A percentile compares a stretch with the other conserved stretches of the same genome.
These are phyloP conservation scores for Globisporangium spinosum DNA, from an alignment of 352 stramenopile genomes.

Conservation along the genomic window DNA sequence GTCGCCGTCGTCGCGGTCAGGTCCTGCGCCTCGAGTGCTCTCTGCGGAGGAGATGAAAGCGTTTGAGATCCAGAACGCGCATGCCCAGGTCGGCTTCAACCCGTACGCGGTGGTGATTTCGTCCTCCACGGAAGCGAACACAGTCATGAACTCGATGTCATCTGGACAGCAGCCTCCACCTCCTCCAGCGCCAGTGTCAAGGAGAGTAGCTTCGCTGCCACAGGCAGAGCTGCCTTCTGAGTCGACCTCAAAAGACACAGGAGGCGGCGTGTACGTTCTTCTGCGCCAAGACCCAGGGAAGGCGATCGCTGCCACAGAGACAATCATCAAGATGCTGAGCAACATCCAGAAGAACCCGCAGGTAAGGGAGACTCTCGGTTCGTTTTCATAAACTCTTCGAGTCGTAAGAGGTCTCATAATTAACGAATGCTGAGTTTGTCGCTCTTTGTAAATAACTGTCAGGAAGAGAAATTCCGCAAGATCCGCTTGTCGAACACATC, in stretches of 20 bases:
- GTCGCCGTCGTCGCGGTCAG: not conserved
- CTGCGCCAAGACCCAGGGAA: slow-evolving; percentile 44
- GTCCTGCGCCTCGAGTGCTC: slow-evolving; percentile 28
- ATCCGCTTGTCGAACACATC: slow-evolving; percentile 52
- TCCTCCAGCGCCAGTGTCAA: slow-evolving; percentile 22
- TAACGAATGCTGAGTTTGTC: not conserved
- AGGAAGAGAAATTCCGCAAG: slow-evolving; percentile 75
- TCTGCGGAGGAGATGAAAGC: slow-evolving; percentile 65
- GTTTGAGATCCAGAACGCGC: slow-evolving; percentile 49
- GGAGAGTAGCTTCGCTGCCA: not conserved
- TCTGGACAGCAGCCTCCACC: slow-evolving; percentile 12
- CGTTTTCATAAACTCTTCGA: not conserved
- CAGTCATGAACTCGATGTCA: slow-evolving; percentile 50
- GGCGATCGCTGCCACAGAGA: slow-evolving; percentile 57
- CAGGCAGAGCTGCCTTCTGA: slow-evolving; percentile 6
- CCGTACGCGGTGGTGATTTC: slow-evolving; percentile 67
- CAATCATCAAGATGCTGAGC: slow-evolving; percentile 64
- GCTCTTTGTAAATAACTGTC: not conserved
- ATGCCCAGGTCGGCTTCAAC: slow-evolving; percentile 68
- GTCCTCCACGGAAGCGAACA: slow-evolving; percentile 51
- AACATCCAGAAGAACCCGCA: slow-evolving; percentile 63
- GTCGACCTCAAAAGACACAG: slow-evolving; percentile 13
- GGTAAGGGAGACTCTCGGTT: slow-evolving; percentile 21
- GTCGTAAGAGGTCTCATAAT: not conserved
- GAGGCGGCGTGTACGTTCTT: slow-evolving; percentile 58